phyloP scores from a whole-genome alignment of 345 rosid genomes.

The Eucalyptus regnans region DNA sequence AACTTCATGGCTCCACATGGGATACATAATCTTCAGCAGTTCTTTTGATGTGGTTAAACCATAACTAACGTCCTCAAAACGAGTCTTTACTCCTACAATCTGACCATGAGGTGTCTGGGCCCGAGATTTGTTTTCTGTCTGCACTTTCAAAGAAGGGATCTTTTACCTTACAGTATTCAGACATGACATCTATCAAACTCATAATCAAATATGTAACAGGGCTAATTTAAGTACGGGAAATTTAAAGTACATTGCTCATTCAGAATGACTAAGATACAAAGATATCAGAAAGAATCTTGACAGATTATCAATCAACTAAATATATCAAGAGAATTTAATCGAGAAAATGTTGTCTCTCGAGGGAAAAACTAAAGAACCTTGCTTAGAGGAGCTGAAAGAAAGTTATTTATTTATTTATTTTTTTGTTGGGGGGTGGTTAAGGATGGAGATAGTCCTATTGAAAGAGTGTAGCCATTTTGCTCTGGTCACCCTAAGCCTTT shows the following conservation, averaged over 20 bases:
- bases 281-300: not conserved
- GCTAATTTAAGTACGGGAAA: not conserved
- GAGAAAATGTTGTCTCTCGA: not conserved
- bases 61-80: conserved; percentile 71
- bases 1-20: conserved; percentile 78
- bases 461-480: conserved; percentile 22
- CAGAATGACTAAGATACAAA: not conserved
- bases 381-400: not conserved
- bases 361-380: not conserved
- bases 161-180: not conserved
- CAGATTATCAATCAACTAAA: not conserved
- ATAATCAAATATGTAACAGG: not conserved
- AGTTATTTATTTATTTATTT: no score
- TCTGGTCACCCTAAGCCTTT: conserved; percentile 51
- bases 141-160: not conserved
- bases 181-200: not conserved
- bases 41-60: conserved; percentile 91
- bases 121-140: conserved; percentile 77
- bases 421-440: not conserved
- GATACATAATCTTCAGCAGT: conserved; percentile 74
- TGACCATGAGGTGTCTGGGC: conserved; percentile 77
- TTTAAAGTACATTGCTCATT: not conserved
- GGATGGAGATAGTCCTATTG: not conserved
- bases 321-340: not conserved
- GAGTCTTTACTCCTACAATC: conserved; percentile 44